Conservation (phyloP, 257 asterid species). For the Echium plantagineum region DNA sequence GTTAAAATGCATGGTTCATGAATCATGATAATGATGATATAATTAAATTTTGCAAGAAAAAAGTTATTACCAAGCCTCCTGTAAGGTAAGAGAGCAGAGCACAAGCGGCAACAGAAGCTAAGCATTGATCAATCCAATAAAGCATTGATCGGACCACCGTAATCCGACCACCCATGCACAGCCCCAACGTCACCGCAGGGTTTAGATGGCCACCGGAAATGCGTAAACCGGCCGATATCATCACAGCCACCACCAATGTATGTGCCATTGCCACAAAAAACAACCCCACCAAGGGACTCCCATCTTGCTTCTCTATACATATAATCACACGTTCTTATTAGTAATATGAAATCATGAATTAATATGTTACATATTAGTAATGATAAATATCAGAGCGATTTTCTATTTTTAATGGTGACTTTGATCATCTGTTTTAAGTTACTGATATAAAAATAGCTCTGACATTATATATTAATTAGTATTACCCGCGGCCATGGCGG, state of each 20-base stretch:
- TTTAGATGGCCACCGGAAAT: constrained; percentile 91
- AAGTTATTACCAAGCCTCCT: constrained; percentile 55
- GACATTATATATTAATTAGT: no score
- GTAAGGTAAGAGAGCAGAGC: constrained; percentile 67
- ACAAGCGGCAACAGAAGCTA: constrained; percentile 93
- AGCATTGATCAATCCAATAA: constrained; percentile 71
- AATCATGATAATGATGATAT: not conserved
- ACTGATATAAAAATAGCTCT: no score
- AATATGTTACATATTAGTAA: no score
- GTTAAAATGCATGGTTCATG: no score
- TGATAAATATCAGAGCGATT: no score
- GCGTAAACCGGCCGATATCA: constrained; percentile 74
- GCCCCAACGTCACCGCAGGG: constrained; percentile 91
- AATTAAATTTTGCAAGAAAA: not conserved
- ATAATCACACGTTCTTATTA: not conserved
- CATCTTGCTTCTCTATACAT: constrained; percentile 48
- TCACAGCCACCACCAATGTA: constrained; percentile 76
- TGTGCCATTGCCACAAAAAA: constrained; percentile 95
- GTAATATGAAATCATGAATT: not conserved
- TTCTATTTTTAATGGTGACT: no score
- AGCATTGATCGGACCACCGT: constrained; percentile 64
- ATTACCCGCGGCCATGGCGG: constrained; percentile 83
- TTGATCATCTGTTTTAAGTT: no score
- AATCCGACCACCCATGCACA: constrained; percentile 71
- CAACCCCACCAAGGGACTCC: constrained; percentile 52